Percentiles rank a stretch among this genome's conserved stretches.
Evolutionary conservation across 2,329 filamentous ascomycete genomes (phyloP).

Genomic region (Fusarium agapanthi): DNA sequence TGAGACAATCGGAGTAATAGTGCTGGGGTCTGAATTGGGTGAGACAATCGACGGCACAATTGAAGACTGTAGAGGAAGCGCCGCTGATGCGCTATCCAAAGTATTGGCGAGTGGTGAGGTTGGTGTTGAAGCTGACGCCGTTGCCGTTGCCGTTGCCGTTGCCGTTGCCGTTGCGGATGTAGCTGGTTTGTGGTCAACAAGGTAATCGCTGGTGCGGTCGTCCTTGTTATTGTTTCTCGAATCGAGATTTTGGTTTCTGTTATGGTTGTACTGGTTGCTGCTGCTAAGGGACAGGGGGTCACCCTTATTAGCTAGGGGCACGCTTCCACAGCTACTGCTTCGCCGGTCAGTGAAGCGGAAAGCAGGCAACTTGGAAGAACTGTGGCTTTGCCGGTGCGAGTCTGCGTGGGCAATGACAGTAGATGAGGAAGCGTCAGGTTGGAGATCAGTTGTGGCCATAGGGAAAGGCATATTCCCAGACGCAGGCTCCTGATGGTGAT

Average conservation of each 20-base stretch:
- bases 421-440: conserved; percentile 26
- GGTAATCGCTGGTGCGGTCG: background rate
- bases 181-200: conserved; percentile 14
- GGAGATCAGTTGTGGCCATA: conserved; percentile 14
- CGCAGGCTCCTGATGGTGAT: conserved; percentile 13
- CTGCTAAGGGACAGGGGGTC: conserved; percentile 28
- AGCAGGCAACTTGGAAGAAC: conserved; percentile 63
- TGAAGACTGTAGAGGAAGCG: conserved; percentile 30
- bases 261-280: conserved; percentile 24
- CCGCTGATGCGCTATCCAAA: conserved; percentile 35
- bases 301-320: conserved; percentile 35
- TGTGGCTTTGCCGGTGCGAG: conserved; percentile 62
- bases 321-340: conserved; percentile 37
- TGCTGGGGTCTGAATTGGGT: conserved; percentile 40
- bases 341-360: conserved; percentile 63
- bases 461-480: conserved; percentile 15
- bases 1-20: conserved; percentile 31
- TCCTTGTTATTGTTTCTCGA: conserved; percentile 28
- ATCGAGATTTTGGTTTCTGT: conserved; percentile 28
- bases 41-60: conserved; percentile 39
- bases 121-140: conserved; percentile 12
- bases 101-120: conserved; percentile 27
- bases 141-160: background rate
- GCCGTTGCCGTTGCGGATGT: background rate
- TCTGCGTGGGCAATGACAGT: conserved; percentile 45